Base-by-base conservation (phyloP, 1,284 basidiomycete genomes). In the Papiliotrema terrestris region DNA sequence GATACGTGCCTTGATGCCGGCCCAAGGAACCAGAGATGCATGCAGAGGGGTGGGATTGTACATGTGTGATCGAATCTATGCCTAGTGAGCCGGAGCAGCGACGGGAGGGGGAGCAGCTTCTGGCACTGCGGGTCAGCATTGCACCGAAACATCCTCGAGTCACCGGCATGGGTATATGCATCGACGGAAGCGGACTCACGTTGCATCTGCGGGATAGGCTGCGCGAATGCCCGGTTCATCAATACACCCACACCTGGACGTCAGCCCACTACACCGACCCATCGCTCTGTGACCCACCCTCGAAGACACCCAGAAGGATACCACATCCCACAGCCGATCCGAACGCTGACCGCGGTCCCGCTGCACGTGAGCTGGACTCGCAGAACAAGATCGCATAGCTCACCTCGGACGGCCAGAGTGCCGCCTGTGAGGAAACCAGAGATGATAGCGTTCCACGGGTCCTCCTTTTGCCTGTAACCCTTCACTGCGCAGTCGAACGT, bases 371-470 rank as follows among this genome's bases (percentile, higher is more conserved):
- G 14, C 11, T 52, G 37, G 17, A 8, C 9, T 5, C 37, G 42
- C 38, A 8, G 17, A 23, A 47, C 20, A n/a, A 22, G 35, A 38
- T n/a, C 47, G n/a, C n/a, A 35, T n/a, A 51, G 86, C 90, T 79
- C 77, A 96, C 94, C 89, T 78, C 95, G 84, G 59, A 91, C 84
- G 51, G 96, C 96, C 51, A 99, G 78, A 74, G 90, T 95, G 55
- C 95, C 95, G 78, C 96, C 96, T 26, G 95, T 98, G 84, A 96
- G 84, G 81, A 98, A 98, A 43, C 96, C 95, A 45, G 95, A 92
- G 54, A 96, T 89, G 71, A 99, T 98, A 42, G 93, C 93, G 75
- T 99, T 99, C 93, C 94, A 98, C 50, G 94, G 90, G 77, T 99
- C 96, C 78, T 99, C 96, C 77, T 98, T 98, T 81, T 98, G 95